A percentile compares a stretch with the other conserved stretches of the same genome.
Conservation (phyloP, 495 filamentous ascomycete genomes). For the Hypomontagnella submonticulosa region DNA sequence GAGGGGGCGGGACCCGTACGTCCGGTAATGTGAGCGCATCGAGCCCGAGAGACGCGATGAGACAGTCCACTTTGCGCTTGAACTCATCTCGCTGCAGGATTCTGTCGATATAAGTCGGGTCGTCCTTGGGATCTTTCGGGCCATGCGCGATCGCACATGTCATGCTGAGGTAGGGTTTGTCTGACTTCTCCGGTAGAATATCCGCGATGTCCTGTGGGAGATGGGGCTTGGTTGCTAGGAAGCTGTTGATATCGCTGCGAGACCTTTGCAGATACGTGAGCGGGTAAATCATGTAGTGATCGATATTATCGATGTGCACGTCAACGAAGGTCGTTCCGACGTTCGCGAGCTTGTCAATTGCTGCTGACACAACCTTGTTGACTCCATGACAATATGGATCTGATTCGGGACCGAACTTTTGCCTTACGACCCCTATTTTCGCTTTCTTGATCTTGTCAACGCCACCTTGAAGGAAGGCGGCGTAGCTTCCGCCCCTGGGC, state of each 20-base stretch:
- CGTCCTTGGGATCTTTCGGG: conserved; percentile 32
- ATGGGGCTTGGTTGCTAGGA: conserved; percentile 44
- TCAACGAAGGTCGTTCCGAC: conserved; percentile 44
- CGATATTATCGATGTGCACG: conserved; percentile 47
- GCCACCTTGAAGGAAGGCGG: conserved; percentile 31
- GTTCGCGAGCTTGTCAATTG: conserved; percentile 36
- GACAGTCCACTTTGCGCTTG: conserved; percentile 40
- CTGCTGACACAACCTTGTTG: conserved; percentile 38
- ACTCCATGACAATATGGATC: conserved; percentile 38
- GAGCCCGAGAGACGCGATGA: conserved; percentile 40
- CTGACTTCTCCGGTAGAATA: conserved; percentile 28
- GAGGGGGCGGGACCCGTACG: conserved; percentile 43
- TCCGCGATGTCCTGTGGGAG: conserved; percentile 35
- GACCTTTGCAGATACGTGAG: conserved; percentile 42
- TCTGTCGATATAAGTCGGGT: conserved; percentile 40
- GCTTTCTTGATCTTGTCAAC: conserved; percentile 30
- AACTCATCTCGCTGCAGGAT: conserved; percentile 36
- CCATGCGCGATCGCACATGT: conserved; percentile 34
- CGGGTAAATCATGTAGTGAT: conserved; percentile 43
- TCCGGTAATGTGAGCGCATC: conserved; percentile 45
- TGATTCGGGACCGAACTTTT: conserved; percentile 47
- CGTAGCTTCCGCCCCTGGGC: conserved; percentile 46
- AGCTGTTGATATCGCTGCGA: conserved; percentile 51
- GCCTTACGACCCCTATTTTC: conserved; percentile 43
- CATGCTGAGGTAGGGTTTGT: conserved; percentile 29